Evolutionary conservation across 305 asterid species (phyloP).

Genomic region (Plantago coronopus): DNA sequence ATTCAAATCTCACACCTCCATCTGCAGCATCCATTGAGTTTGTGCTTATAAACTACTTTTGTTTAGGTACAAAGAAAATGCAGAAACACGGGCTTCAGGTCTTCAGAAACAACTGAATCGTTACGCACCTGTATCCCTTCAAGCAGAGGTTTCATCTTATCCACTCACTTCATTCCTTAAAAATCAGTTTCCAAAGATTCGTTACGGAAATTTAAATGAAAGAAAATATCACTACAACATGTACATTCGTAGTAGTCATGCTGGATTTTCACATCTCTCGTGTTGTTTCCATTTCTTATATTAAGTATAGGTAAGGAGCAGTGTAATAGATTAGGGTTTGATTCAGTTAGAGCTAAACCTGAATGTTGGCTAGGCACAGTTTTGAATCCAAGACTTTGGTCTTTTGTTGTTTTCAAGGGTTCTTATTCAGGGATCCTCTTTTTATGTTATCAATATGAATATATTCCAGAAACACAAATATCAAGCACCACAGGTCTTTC

Average conservation of each 20-base stretch:
- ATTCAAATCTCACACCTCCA: not conserved
- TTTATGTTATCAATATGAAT: too few relatives aligned
- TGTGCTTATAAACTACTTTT: not conserved
- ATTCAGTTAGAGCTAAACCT: too few relatives aligned
- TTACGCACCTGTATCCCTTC: slow-evolving; percentile 72
- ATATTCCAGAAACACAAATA: too few relatives aligned
- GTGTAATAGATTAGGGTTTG: too few relatives aligned
- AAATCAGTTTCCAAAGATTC: slow-evolving; percentile 15
- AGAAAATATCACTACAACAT: slow-evolving; percentile 6
- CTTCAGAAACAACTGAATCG: slow-evolving; percentile 78
- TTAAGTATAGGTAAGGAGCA: too few relatives aligned
- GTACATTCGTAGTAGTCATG: not conserved
- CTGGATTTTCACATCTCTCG: not conserved
- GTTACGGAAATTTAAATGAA: slow-evolving; percentile 6
- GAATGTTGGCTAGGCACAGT: too few relatives aligned
- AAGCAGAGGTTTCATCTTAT: slow-evolving; percentile 64
- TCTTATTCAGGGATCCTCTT: too few relatives aligned
- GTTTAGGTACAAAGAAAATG: slow-evolving; percentile 67
- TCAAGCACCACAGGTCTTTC: too few relatives aligned
- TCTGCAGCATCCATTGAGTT: not conserved
- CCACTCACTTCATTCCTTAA: slow-evolving; percentile 1
- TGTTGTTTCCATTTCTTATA: not conserved
- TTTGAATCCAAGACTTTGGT: too few relatives aligned
- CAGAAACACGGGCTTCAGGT: slow-evolving; percentile 48
- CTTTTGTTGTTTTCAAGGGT: too few relatives aligned